These are phyloP conservation scores for Fusarium incarnatum DNA, from an alignment of 2,329 filamentous ascomycete species.

Conservation along the genomic window DNA sequence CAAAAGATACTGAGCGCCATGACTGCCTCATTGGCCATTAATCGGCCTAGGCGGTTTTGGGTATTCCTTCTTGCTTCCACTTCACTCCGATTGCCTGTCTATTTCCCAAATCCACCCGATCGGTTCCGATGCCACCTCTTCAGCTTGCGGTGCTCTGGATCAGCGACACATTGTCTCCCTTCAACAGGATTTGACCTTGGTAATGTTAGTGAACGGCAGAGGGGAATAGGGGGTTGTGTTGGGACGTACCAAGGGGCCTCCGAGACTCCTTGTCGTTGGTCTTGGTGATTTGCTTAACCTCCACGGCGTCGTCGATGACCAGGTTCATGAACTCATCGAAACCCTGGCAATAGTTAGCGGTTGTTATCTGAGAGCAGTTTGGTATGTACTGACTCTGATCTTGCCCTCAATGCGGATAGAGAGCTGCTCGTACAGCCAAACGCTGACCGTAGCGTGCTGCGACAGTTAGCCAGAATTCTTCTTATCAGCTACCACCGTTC, in stretches of 20 bases:
- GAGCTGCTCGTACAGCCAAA: constrained; percentile 98
- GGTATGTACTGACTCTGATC: constrained; percentile 78
- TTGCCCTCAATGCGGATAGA: constrained; percentile 95
- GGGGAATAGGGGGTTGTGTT: background rate
- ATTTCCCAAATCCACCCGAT: constrained; percentile 8
- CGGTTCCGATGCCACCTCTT: constrained; percentile 11
- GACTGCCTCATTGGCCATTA: constrained; percentile 29
- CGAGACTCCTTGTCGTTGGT: constrained; percentile 79
- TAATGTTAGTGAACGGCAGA: constrained; percentile 7
- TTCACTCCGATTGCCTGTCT: constrained; percentile 5
- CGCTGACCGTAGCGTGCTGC: constrained; percentile 84
- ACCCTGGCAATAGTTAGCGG: constrained; percentile 66
- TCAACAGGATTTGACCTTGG: constrained; percentile 84
- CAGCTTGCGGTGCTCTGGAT: constrained; percentile 68
- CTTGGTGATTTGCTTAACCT: constrained; percentile 88
- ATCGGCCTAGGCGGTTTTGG: constrained; percentile 28
- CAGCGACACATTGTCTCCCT: constrained; percentile 88
- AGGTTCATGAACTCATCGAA: constrained; percentile 99
- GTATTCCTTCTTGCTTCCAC: constrained; percentile 33
- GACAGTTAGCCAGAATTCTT: constrained; percentile 35
- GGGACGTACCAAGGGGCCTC: constrained; percentile 76
- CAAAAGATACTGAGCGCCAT: constrained; percentile 20
- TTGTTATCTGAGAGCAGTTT: background rate
- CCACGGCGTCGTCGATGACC: constrained; percentile 93
- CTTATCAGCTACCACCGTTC: background rate